These are phyloP conservation scores for Russula olivacea DNA, from an alignment of 768 basidiomycete genomes.

Conservation along the genomic window DNA sequence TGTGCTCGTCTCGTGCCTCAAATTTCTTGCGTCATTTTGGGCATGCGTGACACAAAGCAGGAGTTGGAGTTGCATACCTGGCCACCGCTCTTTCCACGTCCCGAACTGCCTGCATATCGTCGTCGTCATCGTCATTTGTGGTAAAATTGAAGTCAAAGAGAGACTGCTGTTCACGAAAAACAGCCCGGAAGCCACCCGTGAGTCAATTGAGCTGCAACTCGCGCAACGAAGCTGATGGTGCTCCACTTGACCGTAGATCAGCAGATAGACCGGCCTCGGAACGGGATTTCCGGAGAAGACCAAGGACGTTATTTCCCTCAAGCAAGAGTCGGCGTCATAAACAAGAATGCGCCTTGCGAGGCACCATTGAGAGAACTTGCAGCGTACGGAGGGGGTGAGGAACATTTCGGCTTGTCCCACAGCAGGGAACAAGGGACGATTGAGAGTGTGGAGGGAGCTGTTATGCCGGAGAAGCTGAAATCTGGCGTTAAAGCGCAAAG, in stretches of 20 bases:
- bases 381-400: constrained; percentile 50
- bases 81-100: constrained; percentile 92
- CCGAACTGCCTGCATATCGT: constrained; percentile 80
- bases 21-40: constrained; percentile 6
- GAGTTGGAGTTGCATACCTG: constrained; percentile 45
- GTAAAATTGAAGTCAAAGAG: constrained; percentile 47
- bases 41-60: neutral
- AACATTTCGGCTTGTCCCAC: constrained; percentile 75
- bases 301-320: constrained; percentile 62
- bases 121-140: constrained; percentile 42
- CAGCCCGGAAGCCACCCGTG: constrained; percentile 73
- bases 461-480: no score
- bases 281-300: constrained; percentile 69
- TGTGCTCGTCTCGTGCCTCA: constrained; percentile 84
- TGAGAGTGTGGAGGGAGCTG: constrained; percentile 93
- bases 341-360: constrained; percentile 63
- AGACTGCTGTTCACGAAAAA: constrained; percentile 49
- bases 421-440: constrained; percentile 81
- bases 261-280: constrained; percentile 42
- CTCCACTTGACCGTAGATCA: constrained; percentile 6
- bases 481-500: no score
- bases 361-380: constrained; percentile 55
- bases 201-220: constrained; percentile 64
- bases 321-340: constrained; percentile 80
- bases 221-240: neutral